These are phyloP conservation scores for Kodamaea sp. DNA, from an alignment of 1,139 yeast species.

Conservation along the genomic window DNA sequence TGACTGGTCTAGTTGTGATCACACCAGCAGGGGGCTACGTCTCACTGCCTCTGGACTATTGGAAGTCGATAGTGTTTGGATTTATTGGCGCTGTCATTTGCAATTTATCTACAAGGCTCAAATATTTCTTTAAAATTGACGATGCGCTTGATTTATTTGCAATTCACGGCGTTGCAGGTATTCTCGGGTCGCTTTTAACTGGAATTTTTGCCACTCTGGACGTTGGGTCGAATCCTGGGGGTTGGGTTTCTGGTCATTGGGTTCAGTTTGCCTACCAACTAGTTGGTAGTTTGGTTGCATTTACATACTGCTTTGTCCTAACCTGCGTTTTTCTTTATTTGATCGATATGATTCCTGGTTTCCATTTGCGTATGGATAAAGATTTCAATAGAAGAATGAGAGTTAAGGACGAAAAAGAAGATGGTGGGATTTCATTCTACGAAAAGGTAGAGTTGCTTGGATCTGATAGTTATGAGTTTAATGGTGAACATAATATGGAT, in stretches of 20 bases:
- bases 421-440: slow-evolving; percentile 15
- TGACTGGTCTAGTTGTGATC: slow-evolving; percentile 43
- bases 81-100: slow-evolving; percentile 35
- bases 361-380: slow-evolving; percentile 45
- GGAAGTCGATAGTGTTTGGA: slow-evolving; percentile 44
- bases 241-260: slow-evolving; percentile 49
- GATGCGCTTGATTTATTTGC: slow-evolving; percentile 48
- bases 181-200: slow-evolving; percentile 40
- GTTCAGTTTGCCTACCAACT: slow-evolving; percentile 48
- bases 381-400: slow-evolving; percentile 35
- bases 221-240: slow-evolving; percentile 36
- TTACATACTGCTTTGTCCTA: slow-evolving; percentile 37
- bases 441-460: slow-evolving; percentile 46
- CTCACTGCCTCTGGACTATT: slow-evolving; percentile 34
- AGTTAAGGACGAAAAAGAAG: slow-evolving; percentile 10
- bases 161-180: slow-evolving; percentile 45
- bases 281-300: slow-evolving; percentile 40
- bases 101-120: slow-evolving; percentile 40
- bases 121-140: slow-evolving; percentile 38
- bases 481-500: slow-evolving; percentile 50
- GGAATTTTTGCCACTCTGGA: slow-evolving; percentile 39
- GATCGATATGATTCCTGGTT: slow-evolving; percentile 45
- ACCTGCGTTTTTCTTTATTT: slow-evolving; percentile 36
- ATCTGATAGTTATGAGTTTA: slow-evolving; percentile 47
- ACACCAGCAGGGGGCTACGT: slow-evolving; percentile 49